A percentile compares a stretch with the other conserved stretches of the same genome.
Conservation (phyloP, 495 filamentous ascomycete genomes). For the Podospora appendiculata region DNA sequence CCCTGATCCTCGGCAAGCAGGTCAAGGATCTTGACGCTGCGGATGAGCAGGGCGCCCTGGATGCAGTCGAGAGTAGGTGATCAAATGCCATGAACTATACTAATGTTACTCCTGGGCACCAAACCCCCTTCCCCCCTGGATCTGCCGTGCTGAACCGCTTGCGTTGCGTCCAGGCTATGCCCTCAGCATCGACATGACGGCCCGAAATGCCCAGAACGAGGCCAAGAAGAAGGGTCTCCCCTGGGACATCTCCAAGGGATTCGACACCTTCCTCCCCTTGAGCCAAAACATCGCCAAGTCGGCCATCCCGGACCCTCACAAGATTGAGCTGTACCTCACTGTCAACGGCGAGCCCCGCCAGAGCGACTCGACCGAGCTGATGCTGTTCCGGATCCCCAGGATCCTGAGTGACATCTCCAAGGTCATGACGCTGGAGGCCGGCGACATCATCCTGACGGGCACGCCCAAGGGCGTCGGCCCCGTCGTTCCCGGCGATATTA, state of each 20-base stretch:
- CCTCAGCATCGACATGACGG: constrained; percentile 88
- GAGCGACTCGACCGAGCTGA: constrained; percentile 77
- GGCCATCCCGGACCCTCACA: constrained; percentile 76
- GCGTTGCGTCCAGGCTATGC: constrained; percentile 54
- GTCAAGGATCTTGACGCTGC: constrained; percentile 64
- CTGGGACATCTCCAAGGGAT: constrained; percentile 92
- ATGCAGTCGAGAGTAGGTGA: constrained; percentile 49
- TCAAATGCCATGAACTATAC: not conserved
- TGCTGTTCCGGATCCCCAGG: constrained; percentile 86
- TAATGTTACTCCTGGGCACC: not conserved
- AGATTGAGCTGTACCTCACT: constrained; percentile 72
- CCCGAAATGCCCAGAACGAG: constrained; percentile 85
- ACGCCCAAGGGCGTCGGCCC: constrained; percentile 94
- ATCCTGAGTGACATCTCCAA: constrained; percentile 82
- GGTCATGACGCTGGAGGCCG: constrained; percentile 89
- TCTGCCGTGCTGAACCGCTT: not conserved
- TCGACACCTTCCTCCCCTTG: constrained; percentile 92
- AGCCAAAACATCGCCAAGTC: constrained; percentile 68
- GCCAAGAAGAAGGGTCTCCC: constrained; percentile 96
- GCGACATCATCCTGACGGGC: constrained; percentile 88
- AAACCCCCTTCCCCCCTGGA: too few species aligned
- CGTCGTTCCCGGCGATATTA: constrained; percentile 78
- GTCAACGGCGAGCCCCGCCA: constrained; percentile 72
- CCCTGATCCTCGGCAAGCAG: constrained; percentile 72
- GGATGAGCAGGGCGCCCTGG: constrained; percentile 54